Base-by-base conservation (phyloP, 2,329 filamentous ascomycete genomes). In the Neurospora sp. region DNA sequence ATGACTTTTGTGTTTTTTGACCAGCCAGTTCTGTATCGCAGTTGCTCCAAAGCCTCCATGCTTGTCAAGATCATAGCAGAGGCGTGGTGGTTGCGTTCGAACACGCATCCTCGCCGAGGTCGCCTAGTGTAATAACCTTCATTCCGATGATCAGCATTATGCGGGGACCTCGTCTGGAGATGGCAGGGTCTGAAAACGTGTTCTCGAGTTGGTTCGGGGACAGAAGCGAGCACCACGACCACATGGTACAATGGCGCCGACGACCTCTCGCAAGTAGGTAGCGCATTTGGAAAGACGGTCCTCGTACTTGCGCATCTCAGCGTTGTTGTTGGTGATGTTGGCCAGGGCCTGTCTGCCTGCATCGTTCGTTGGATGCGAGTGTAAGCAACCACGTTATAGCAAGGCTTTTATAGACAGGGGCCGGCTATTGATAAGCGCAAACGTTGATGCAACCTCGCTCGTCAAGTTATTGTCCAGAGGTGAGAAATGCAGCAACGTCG, bases 221-320 rank as follows among this genome's bases (percentile, higher is more conserved):
- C 23, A 33, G 23, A 62, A 62, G 52, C 23, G 52, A 36, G 6
- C 12, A 36, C 15, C 52, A 62, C 52, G 15, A 33, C 52, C 52
- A 36, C 52, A 33, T 62, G 12, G 23, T 33, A 33, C 6, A 33
- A 87, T 78, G 73, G 82, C 81, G 67, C 81, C 80, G 11, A 87
- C 82, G 70, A 77, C 81, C 52, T 79, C 78, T 37, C 81, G 81
- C 17, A 88, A 80, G 8, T 84, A 75, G 6, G 79, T 77, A 40
- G 82, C 73, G 5, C 84, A 82, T 33, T 82, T 78, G 68, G 80
- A 80, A 38, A 87, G 79, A 43, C 87, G 84, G 8, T 78, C 75
- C 33, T 83, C 79, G 76, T 86, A 86, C 28, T 76, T 77, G 12
- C 78, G 77, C 19, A 79, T 80, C 68, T 81, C 77, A 66, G 80